phyloP scores from a whole-genome alignment of 2,329 filamentous ascomycete species.

The Gyromitra esculenta region DNA sequence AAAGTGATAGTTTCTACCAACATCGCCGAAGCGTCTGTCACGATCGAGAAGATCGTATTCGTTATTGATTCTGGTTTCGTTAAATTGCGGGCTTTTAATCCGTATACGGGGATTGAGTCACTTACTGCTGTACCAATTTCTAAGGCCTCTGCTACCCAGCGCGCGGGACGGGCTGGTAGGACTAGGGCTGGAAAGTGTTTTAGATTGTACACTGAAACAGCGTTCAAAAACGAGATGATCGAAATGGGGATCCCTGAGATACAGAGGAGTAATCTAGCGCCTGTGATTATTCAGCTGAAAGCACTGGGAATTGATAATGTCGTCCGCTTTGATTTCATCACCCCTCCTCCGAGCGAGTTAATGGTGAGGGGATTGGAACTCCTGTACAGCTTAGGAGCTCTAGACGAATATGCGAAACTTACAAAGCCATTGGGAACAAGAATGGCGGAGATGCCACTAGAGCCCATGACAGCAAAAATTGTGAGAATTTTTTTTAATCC shows the following conservation, averaged over 20 bases:
- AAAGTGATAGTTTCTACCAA: constrained; percentile 96
- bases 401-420: constrained; percentile 90
- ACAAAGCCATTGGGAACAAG: constrained; percentile 85
- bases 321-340: constrained; percentile 87
- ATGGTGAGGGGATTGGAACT: constrained; percentile 87
- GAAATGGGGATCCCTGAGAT: constrained; percentile 87
- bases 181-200: constrained; percentile 94
- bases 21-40: constrained; percentile 95
- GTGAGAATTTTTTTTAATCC: constrained; percentile 61
- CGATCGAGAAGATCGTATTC: constrained; percentile 89
- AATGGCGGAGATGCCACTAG: constrained; percentile 92
- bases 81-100: constrained; percentile 87
- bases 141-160: constrained; percentile 90
- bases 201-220: constrained; percentile 83
- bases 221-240: constrained; percentile 70
- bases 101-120: constrained; percentile 84
- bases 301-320: constrained; percentile 96
- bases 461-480: constrained; percentile 95
- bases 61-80: constrained; percentile 92
- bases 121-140: constrained; percentile 84
- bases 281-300: constrained; percentile 88
- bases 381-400: constrained; percentile 82
- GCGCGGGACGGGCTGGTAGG: constrained; percentile 87
- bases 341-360: constrained; percentile 83
- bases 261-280: constrained; percentile 88